These are phyloP conservation scores for Penicillium pulvis DNA, from an alignment of 495 filamentous ascomycete genomes.

Conservation along the genomic window DNA sequence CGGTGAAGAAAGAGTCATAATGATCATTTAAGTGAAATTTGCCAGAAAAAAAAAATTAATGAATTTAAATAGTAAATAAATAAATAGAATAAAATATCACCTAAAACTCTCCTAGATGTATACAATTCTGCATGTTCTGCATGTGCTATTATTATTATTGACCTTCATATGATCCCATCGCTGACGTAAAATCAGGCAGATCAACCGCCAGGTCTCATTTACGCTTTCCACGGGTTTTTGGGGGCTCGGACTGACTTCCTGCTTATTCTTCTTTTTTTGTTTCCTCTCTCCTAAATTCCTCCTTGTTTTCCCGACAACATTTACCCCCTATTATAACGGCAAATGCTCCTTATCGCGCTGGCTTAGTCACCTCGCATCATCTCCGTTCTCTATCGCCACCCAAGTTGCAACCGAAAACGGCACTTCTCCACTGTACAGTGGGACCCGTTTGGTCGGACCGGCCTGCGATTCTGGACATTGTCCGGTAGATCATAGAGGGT, in stretches of 20 bases:
- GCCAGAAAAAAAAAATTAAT: neutral
- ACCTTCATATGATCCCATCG: constrained; percentile 18
- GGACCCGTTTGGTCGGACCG: constrained; percentile 35
- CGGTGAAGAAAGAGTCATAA: neutral
- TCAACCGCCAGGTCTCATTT: neutral
- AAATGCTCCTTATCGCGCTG: neutral
- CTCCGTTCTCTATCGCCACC: neutral
- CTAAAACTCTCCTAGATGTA: no score
- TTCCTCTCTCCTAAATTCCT: constrained; percentile 7
- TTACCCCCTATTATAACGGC: constrained; percentile 1
- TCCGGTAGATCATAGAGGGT: constrained; percentile 28
- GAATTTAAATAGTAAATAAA: neutral
- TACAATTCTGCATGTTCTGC: no score
- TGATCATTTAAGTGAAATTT: neutral
- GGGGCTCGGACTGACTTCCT: neutral
- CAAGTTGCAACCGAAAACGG: constrained; percentile 28
- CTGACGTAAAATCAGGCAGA: constrained; percentile 21
- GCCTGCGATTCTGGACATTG: constrained; percentile 29
- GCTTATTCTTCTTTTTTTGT: neutral
- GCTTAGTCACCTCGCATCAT: constrained; percentile 1
- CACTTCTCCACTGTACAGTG: constrained; percentile 27
- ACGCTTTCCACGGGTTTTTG: neutral
- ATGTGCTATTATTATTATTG: neutral
- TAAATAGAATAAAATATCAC: neutral
- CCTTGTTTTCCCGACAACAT: neutral